These are phyloP conservation scores for Sugiyamaella novakii DNA, from an alignment of 1,139 yeast genomes.

Conservation along the genomic window DNA sequence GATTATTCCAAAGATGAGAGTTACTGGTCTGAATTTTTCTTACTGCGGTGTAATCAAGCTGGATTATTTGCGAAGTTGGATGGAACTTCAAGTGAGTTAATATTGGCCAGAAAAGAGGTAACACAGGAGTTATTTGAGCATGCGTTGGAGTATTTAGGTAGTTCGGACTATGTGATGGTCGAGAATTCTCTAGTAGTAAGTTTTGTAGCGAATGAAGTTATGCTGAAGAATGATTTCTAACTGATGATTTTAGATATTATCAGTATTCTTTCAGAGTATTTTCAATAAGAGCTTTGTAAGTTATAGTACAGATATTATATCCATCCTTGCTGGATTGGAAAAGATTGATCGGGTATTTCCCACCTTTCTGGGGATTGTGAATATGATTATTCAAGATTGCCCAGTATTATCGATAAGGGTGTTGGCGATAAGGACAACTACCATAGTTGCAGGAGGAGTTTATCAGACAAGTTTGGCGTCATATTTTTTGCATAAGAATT, in stretches of 20 bases:
- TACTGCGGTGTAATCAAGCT: conserved; percentile 39
- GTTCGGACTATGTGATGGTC: conserved; percentile 30
- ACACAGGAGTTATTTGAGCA: conserved; percentile 37
- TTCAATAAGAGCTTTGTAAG: conserved; percentile 38
- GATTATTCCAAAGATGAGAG: conserved; percentile 33
- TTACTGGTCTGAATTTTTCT: conserved; percentile 46
- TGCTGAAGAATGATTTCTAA: too few species aligned
- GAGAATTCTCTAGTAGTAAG: conserved; percentile 32
- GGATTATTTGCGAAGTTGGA: conserved; percentile 35
- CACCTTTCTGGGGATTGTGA: conserved; percentile 35
- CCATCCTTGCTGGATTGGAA: conserved; percentile 43
- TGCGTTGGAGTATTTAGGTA: conserved; percentile 33
- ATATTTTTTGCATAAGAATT: conserved; percentile 42
- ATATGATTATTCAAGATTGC: conserved; percentile 31
- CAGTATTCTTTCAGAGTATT: conserved; percentile 37
- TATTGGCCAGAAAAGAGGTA: conserved; percentile 31
- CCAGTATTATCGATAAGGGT: conserved; percentile 33
- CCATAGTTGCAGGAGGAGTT: conserved; percentile 41
- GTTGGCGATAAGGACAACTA: conserved; percentile 39
- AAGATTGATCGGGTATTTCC: conserved; percentile 40
- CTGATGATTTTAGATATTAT: conserved; percentile 28
- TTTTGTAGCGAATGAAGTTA: background rate
- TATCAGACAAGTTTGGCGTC: conserved; percentile 42
- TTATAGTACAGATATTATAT: conserved; percentile 40
- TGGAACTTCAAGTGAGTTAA: conserved; percentile 32